phyloP scores from a whole-genome alignment of 164 flowering plant species.

The Chimonanthus praecox region DNA sequence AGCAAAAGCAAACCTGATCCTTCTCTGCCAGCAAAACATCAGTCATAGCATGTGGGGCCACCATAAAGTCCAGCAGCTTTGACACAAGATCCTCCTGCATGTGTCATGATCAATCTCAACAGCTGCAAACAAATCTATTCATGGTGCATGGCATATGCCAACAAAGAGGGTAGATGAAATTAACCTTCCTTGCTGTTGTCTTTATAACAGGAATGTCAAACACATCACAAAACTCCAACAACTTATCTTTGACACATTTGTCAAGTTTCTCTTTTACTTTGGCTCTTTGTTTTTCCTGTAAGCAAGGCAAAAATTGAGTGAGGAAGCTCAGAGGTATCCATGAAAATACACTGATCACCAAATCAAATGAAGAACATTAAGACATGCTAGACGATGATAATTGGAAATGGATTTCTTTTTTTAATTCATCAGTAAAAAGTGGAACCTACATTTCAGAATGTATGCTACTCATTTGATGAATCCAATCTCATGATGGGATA shows the following conservation, averaged over 20 bases:
- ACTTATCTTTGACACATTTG: slow-evolving; percentile 65
- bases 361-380: no score
- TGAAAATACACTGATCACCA: background rate
- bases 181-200: slow-evolving; percentile 72
- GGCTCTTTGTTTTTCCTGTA: slow-evolving; percentile 74
- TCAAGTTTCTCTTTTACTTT: slow-evolving; percentile 78
- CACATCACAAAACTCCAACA: slow-evolving; percentile 77
- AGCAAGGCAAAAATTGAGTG: background rate
- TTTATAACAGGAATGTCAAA: slow-evolving; percentile 69
- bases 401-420: no score
- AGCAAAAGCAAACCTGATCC: slow-evolving; percentile 45
- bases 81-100: slow-evolving; percentile 79
- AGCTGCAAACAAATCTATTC: background rate
- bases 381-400: no score
- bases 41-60: slow-evolving; percentile 68
- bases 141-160: background rate
- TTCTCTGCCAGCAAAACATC: slow-evolving; percentile 65
- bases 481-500: no score
- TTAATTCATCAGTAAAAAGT: background rate
- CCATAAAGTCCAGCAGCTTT: slow-evolving; percentile 77
- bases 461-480: no score
- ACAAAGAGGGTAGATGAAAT: slow-evolving; percentile 8
- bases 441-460: background rate
- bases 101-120: slow-evolving; percentile 1
- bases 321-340: background rate